Evolutionary conservation across 176 grass and related monocot species (phyloP), one percentile per base, ranked within the genome.

Genomic region (Pharus latifolius): DNA sequence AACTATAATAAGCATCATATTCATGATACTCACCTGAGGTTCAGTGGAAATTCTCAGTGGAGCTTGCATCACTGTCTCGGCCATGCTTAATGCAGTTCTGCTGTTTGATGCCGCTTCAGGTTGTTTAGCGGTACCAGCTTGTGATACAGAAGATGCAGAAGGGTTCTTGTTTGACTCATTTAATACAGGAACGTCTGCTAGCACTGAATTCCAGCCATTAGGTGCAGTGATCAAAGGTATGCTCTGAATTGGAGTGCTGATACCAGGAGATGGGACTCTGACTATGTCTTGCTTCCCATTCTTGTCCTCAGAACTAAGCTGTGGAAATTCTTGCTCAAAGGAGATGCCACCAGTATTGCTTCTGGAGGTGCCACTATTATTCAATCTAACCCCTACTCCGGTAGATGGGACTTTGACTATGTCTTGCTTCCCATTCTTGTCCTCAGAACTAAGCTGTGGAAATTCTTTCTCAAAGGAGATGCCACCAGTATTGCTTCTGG

Each of bases 251-350:
- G 82, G 70, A 42, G 78, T 80, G 55, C 58, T 82, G 56, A 88
- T 78, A 79, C 81, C 54, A 53, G 65, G 60, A 76, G 78, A 85
- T 68, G 73, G 63, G 30, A 80, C 18, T 74, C 61, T 75, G 65
- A 56, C 77, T 51, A 78, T 50, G 67, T 75, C 85, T 57, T 73
- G 74, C 35, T 9, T 60, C 18, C 46, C 77, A 66, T 61, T 81
- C 79, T 78, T 88, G n/a, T 82, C 82, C 28, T 92, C 78, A 19
- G 22, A 50, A 72, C 45, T 76, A 80, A 92, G 85, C 24, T 84
- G 76, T 6, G 90, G 90, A 35, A 92, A 92, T 24, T 92, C 85
- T 51, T 76, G 72, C 68, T 91, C 88, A 60, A 91, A 91, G 10
- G 65, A 49, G 51, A 73, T 44, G 49, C 27, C 60, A 57, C 35